Evolutionary conservation across 495 filamentous ascomycete genomes (phyloP), one percentile per base, ranked within the genome.

Genomic region (Aspergillus carlsbadensis): DNA sequence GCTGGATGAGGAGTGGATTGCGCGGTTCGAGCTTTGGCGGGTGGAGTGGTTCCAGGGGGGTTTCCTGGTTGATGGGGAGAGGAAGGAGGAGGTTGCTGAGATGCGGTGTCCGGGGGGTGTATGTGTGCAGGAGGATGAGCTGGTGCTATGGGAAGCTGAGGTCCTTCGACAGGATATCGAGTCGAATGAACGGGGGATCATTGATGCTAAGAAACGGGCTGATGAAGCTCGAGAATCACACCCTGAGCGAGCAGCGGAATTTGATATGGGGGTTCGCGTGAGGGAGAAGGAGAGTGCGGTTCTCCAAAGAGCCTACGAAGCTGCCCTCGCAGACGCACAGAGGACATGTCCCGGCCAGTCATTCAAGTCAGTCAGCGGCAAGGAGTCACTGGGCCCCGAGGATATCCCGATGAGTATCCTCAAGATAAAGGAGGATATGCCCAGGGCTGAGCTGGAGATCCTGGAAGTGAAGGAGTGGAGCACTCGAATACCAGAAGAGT

Each of bases 71-170:
- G 46, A 49, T 4, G 29, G 37, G 5, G 4, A 14, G 14, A 11
- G 22, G 49, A 37, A 31, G 8, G 33, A 52, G 11, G 35, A 40
- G 20, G 10, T n/a, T 6, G 49, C 20, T 22, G 15, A 15, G 10
- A 29, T 29, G 26, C 20, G 29, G 24, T 54, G 51, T 14, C 51
- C 51, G 5, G 39, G 39, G 10, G 36, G 31, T 26, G 24, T 45
- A 20, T 54, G 51, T n/a, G 7, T 33, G 1, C 26, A 33, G 20
- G 15, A 11, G 2, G 39, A 54, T 15, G 40, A 41, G 14, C 26
- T 43, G n/a, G 39, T 31, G 7, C 26, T 54, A 6, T 45, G 24
- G 51, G 53, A 56, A 29, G 34, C 46, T 17, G 36, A 52, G 49
- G 37, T 14, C 2, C 26, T 41, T 5, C 36, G 33, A 4, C 14